A percentile compares a stretch with the other conserved stretches of the same genome.
Conservation (phyloP, 2,329 filamentous ascomycete genomes). For the Escovopsis sp. region DNA sequence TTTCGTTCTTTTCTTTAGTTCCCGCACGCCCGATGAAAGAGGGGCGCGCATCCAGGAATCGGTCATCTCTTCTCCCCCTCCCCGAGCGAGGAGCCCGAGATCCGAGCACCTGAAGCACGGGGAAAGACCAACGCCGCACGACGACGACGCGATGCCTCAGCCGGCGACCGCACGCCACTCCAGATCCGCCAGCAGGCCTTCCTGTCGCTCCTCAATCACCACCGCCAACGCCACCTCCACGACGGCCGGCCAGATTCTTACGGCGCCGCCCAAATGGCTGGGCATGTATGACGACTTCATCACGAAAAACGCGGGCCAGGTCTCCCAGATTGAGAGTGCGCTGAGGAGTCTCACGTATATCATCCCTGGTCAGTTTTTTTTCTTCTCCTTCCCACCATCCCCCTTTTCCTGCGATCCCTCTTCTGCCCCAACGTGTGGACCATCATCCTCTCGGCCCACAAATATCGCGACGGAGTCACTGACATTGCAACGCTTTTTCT, state of each 20-base stretch:
- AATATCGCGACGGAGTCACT: too few species aligned
- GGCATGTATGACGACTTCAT: slow-evolving; percentile 78
- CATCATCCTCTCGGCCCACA: not conserved
- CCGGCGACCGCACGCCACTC: not conserved
- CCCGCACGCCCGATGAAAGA: too few species aligned
- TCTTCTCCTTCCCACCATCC: not conserved
- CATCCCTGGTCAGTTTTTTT: slow-evolving; percentile 52
- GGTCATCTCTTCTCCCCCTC: too few species aligned
- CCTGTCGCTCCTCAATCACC: slow-evolving; percentile 1
- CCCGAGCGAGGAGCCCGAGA: too few species aligned
- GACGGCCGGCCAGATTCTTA: slow-evolving; percentile 27
- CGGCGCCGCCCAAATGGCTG: slow-evolving; percentile 51
- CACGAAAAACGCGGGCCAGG: slow-evolving; percentile 82
- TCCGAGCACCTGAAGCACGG: too few species aligned
- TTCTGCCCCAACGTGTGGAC: not conserved
- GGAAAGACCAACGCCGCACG: not conserved
- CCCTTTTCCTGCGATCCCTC: not conserved
- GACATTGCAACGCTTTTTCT: not conserved
- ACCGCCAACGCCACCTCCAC: slow-evolving; percentile 5
- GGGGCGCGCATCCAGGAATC: too few species aligned
- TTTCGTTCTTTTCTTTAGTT: too few species aligned
- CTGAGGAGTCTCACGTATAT: slow-evolving; percentile 90
- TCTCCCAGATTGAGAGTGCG: slow-evolving; percentile 89
- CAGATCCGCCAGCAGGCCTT: slow-evolving; percentile 3
- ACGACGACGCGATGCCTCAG: slow-evolving; percentile 3